These are phyloP conservation scores for Taxillus chinensis DNA, from an alignment of 164 flowering plant species.

Conservation along the genomic window DNA sequence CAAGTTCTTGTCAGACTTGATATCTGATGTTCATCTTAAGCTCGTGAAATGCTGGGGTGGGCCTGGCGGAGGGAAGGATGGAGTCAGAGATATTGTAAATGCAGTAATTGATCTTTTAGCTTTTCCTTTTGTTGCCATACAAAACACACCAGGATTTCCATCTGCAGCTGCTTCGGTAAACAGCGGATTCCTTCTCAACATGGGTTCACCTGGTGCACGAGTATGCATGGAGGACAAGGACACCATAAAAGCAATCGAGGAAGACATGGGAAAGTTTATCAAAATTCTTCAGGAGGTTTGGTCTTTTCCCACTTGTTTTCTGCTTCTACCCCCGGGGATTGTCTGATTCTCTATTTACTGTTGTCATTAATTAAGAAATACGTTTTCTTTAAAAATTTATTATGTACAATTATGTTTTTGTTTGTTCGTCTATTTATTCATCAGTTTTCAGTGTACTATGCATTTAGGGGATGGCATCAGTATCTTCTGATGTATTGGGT, in stretches of 20 bases:
- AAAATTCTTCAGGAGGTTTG: slow-evolving; percentile 74
- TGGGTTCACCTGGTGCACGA: slow-evolving; percentile 71
- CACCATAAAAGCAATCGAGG: slow-evolving; percentile 57
- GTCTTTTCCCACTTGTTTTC: neutral
- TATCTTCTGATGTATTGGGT: no score
- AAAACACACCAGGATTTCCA: slow-evolving; percentile 61
- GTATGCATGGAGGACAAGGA: slow-evolving; percentile 64
- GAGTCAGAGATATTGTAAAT: slow-evolving; percentile 59
- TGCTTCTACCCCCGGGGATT: neutral
- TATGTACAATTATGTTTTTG: no score
- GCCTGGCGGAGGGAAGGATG: slow-evolving; percentile 87
- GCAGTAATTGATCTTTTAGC: slow-evolving; percentile 81
- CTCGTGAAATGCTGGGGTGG: slow-evolving; percentile 73
- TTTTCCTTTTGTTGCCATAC: slow-evolving; percentile 90
- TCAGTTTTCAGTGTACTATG: no score
- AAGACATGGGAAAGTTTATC: slow-evolving; percentile 64
- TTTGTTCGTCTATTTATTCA: no score
- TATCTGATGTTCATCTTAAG: slow-evolving; percentile 67
- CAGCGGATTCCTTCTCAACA: slow-evolving; percentile 80
- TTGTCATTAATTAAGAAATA: no score
- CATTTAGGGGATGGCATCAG: no score
- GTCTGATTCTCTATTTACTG: neutral
- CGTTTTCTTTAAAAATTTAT: no score
- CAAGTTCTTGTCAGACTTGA: slow-evolving; percentile 45
- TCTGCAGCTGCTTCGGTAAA: slow-evolving; percentile 79